Conservation (phyloP, 495 filamentous ascomycete genomes). For the Talaromyces liani region DNA sequence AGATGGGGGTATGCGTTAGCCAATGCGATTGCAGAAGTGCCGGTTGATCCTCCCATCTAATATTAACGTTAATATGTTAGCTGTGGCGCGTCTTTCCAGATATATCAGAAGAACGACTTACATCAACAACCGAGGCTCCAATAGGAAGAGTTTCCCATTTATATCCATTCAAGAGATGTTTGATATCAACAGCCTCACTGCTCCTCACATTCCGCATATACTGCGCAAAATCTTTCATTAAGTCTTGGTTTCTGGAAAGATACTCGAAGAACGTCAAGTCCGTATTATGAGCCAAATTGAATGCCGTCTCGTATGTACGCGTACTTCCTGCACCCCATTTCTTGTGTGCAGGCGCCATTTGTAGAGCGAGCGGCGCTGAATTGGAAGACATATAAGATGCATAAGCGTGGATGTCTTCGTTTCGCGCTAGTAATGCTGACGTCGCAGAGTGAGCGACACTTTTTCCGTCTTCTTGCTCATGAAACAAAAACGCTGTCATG, state of each 20-base stretch:
- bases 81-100: no score
- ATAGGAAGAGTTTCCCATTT: conserved; percentile 15
- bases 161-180: conserved; percentile 19
- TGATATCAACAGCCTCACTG: conserved; percentile 13
- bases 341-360: background rate
- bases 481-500: conserved; percentile 24
- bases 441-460: conserved; percentile 20
- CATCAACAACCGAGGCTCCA: conserved; percentile 17
- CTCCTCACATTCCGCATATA: conserved; percentile 13
- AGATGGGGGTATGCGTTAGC: conserved; percentile 22
- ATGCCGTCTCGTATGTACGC: no score
- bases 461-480: conserved; percentile 11
- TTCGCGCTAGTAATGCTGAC: conserved; percentile 16
- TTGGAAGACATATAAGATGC: conserved; percentile 13
- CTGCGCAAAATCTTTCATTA: background rate
- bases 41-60: conserved; percentile 27
- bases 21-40: conserved; percentile 20
- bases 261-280: background rate
- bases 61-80: background rate
- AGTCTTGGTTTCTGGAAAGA: background rate
- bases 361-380: background rate
- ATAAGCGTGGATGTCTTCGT: conserved; percentile 17
- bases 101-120: background rate
- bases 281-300: no score
- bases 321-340: no score